These are phyloP conservation scores for Boletus subcaerulescens DNA, from an alignment of 768 basidiomycete species.

Conservation along the genomic window DNA sequence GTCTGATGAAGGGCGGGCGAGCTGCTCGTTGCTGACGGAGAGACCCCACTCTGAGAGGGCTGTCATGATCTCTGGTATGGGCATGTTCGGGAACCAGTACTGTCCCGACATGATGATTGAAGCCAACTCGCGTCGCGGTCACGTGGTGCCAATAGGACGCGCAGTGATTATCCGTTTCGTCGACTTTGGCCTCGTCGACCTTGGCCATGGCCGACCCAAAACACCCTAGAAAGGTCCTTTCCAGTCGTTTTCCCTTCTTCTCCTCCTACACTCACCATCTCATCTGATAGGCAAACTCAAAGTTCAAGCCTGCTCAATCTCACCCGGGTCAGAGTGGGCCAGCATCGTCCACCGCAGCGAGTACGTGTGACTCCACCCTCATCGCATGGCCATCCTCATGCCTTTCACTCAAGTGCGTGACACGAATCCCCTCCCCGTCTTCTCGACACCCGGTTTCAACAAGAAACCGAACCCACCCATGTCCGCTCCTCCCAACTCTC, in stretches of 20 bases:
- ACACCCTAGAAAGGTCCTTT: constrained; percentile 9
- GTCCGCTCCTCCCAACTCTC: constrained; percentile 4
- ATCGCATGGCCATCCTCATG: constrained; percentile 7
- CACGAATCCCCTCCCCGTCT: constrained; percentile 34
- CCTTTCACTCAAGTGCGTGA: constrained; percentile 22
- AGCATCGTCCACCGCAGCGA: constrained; percentile 3
- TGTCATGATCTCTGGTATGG: constrained; percentile 58
- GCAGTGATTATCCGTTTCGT: constrained; percentile 14
- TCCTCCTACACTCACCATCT: neutral
- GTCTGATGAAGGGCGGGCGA: constrained; percentile 62
- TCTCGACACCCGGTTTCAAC: constrained; percentile 46
- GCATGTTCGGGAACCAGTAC: constrained; percentile 66
- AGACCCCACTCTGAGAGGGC: constrained; percentile 70
- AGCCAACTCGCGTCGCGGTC: constrained; percentile 22
- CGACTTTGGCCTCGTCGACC: neutral
- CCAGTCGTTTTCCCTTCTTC: too few species aligned
- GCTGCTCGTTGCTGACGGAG: constrained; percentile 62
- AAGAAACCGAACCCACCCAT: constrained; percentile 18
- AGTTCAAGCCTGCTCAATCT: constrained; percentile 44
- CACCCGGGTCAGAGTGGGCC: neutral
- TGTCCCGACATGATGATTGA: constrained; percentile 28
- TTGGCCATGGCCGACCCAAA: constrained; percentile 5
- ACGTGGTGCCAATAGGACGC: constrained; percentile 17
- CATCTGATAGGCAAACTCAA: constrained; percentile 25
- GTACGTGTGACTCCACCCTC: neutral